Conservation (phyloP, 768 basidiomycete genomes). For the Amanita pseudoporphyria region DNA sequence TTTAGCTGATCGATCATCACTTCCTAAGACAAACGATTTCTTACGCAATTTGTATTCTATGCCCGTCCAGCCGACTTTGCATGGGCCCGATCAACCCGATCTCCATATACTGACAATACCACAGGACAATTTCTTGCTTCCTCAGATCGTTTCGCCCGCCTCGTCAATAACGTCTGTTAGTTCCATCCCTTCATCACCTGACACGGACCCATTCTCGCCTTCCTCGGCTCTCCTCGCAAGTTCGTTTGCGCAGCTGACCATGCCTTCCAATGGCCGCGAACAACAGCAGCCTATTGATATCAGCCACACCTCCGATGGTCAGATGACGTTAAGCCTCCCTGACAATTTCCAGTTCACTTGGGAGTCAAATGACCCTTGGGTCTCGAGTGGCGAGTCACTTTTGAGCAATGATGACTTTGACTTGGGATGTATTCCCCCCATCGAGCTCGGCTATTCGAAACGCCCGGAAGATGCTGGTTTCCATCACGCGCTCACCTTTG, state of each 20-base stretch:
- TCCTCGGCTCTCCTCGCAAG: conserved; percentile 21
- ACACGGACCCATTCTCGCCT: conserved; percentile 42
- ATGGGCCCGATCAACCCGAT: conserved; percentile 12
- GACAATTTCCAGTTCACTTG: conserved; percentile 30
- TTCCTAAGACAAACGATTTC: conserved; percentile 46
- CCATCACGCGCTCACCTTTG: conserved; percentile 19
- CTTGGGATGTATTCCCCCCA: conserved; percentile 51
- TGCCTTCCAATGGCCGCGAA: conserved; percentile 11
- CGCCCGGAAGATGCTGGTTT: conserved; percentile 21
- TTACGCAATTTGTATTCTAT: conserved; percentile 38
- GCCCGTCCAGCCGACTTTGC: conserved; percentile 9
- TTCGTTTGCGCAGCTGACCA: conserved; percentile 18
- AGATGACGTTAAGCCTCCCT: conserved; percentile 16
- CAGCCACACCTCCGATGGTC: neutral
- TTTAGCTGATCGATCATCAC: no score
- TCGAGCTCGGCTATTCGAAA: conserved; percentile 49
- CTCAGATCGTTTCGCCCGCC: conserved; percentile 39
- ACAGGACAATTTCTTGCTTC: conserved; percentile 28
- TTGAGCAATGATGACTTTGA: conserved; percentile 56
- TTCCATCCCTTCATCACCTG: conserved; percentile 44
- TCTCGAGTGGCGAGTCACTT: conserved; percentile 25
- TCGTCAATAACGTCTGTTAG: conserved; percentile 27
- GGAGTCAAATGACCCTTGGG: conserved; percentile 24
- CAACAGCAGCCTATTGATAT: conserved; percentile 17
- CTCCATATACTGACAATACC: conserved; percentile 37